Evolutionary conservation across 2,329 filamentous ascomycete genomes (phyloP).

Genomic region (Helicocarpus griseus): DNA sequence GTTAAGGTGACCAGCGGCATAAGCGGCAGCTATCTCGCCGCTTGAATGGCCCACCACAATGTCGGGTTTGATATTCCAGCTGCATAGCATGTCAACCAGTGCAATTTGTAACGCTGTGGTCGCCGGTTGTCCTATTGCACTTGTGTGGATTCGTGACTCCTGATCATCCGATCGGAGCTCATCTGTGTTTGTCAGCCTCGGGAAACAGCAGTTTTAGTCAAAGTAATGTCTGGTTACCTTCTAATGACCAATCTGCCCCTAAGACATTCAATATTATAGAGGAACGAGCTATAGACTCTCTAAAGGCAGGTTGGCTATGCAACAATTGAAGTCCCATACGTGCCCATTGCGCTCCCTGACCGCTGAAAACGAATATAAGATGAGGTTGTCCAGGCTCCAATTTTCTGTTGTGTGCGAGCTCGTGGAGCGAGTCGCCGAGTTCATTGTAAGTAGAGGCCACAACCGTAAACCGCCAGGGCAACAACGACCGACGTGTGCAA

Average conservation of each 20-base stretch:
- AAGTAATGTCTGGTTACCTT: neutral
- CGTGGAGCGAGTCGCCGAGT: no score
- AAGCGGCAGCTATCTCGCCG: slow-evolving; percentile 15
- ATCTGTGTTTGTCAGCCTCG: no score
- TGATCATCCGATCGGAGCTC: no score
- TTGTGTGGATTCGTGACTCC: no score
- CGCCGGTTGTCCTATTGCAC: neutral
- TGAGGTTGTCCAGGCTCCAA: neutral
- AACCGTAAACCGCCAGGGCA: no score
- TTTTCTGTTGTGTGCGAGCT: no score
- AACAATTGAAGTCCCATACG: no score
- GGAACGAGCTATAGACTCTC: neutral
- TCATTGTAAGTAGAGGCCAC: neutral
- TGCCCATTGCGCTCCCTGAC: slow-evolving; percentile 2
- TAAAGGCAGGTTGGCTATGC: neutral
- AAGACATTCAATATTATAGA: neutral
- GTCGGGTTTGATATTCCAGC: slow-evolving; percentile 7
- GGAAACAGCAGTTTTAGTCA: no score
- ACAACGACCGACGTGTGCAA: no score
- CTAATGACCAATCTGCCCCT: neutral
- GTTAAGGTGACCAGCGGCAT: slow-evolving; percentile 1
- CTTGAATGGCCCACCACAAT: slow-evolving; percentile 11
- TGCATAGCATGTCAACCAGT: slow-evolving; percentile 8
- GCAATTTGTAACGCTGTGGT: slow-evolving; percentile 11
- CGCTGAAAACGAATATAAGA: neutral